These are phyloP conservation scores for Plasmopara viticola DNA, from an alignment of 352 stramenopile genomes.

Conservation along the genomic window DNA sequence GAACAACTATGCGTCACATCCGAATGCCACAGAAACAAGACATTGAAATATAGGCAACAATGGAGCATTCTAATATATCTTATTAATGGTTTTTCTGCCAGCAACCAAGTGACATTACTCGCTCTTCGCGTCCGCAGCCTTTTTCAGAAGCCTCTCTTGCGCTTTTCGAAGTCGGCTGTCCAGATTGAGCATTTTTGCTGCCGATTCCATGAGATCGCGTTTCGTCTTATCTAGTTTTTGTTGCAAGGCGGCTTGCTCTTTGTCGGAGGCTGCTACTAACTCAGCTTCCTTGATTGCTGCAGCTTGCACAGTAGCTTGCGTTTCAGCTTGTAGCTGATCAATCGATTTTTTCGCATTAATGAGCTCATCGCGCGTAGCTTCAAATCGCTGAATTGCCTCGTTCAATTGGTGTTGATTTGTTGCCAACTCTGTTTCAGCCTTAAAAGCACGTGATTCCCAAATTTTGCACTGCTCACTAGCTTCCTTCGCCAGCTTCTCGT, in stretches of 20 bases:
- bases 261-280: conserved; percentile 34
- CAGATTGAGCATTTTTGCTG: conserved; percentile 55
- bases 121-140: conserved; percentile 14
- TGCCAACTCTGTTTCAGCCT: conserved; percentile 32
- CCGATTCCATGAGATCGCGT: conserved; percentile 63
- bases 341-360: conserved; percentile 28
- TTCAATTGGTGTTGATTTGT: conserved; percentile 44
- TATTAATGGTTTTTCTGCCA: neutral
- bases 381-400: conserved; percentile 35
- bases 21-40: conserved; percentile 75
- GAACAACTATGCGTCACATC: conserved; percentile 91
- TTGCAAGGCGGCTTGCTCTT: conserved; percentile 38
- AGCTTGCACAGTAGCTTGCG: conserved; percentile 10
- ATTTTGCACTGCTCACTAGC: conserved; percentile 21
- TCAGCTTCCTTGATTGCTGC: conserved; percentile 36
- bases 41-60: conserved; percentile 86
- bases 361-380: conserved; percentile 31
- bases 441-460: conserved; percentile 20
- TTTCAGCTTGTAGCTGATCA: conserved; percentile 22
- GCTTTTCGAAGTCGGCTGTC: conserved; percentile 56
- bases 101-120: conserved; percentile 1
- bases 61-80: neutral
- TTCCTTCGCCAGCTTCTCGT: conserved; percentile 31
- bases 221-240: conserved; percentile 71
- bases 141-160: conserved; percentile 63